Base-by-base conservation (phyloP, 495 filamentous ascomycete genomes). In the Rhizodiscina lignyota region DNA sequence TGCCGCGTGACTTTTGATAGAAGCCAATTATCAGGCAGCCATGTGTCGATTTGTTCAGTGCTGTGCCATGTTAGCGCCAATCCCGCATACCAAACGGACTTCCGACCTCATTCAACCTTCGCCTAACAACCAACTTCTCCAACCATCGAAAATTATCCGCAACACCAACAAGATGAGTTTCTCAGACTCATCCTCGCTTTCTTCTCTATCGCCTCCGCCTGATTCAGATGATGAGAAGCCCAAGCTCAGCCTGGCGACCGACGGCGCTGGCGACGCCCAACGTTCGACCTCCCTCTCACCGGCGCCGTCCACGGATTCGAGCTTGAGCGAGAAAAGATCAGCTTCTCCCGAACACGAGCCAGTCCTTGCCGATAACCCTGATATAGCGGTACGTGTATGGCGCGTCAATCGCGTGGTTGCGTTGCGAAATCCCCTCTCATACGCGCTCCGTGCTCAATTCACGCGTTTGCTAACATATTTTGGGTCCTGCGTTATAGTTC, bases 261-360 rank as follows among this genome's bases (percentile, higher is more conserved):
- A n/a, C n/a, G n/a, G n/a, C n/a, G n/a, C n/a, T n/a, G n/a, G n/a
- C n/a, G n/a, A n/a, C n/a, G n/a, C n/a, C n/a, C n/a, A n/a, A n/a
- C n/a, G n/a, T n/a, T n/a, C n/a, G n/a, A n/a, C n/a, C n/a, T 35
- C 33, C 34, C 29, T 1, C 39, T 36, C 29, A 27, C 42, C n/a
- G 38, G 39, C 24, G 42, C 43, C 47, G 49, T 61, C 63, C 32
- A 57, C 60, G 45, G 69, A 77, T 43, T 77, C 79, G 34, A 78
- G 80, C 21, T 64, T 74, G 39, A 78, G 77, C 40, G 77, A 60
- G 51, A 60, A 75, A 61, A 67, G 83, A 44, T 71, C 74, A 34
- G 74, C 82, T 20, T 87, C 84, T 46, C 86, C 86, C 49, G 75
- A 81, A 4, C 86, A 93, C 58, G 83, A 85, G 66, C 79, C 79